Conservation (phyloP, 805 yeast genomes). For the Cyberlindnera saturnus region DNA sequence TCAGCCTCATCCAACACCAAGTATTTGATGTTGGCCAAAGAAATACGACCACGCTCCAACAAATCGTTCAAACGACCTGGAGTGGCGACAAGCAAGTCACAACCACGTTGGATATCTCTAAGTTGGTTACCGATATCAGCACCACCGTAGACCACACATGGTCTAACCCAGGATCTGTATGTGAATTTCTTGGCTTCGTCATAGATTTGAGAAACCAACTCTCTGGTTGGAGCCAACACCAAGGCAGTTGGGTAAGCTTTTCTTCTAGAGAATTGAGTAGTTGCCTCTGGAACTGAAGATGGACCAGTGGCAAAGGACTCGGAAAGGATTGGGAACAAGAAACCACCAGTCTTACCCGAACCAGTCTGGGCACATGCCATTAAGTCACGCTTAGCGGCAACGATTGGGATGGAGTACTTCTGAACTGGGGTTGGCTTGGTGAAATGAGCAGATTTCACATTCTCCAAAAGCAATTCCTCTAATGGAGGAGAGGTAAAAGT, state of each 20-base stretch:
- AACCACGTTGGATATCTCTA: constrained; percentile 84
- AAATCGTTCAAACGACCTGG: constrained; percentile 98
- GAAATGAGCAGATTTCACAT: constrained; percentile 84
- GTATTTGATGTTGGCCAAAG: constrained; percentile 84
- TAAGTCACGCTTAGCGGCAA: constrained; percentile 82
- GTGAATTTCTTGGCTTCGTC: constrained; percentile 95
- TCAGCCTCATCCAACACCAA: constrained; percentile 98
- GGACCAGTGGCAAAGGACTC: constrained; percentile 91
- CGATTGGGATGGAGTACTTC: constrained; percentile 89
- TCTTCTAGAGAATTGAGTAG: constrained; percentile 51
- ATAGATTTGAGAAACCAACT: constrained; percentile 91
- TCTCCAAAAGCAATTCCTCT: constrained; percentile 78
- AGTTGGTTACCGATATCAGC: constrained; percentile 87
- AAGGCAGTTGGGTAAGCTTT: constrained; percentile 93
- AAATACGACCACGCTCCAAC: constrained; percentile 90
- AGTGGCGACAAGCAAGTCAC: constrained; percentile 95
- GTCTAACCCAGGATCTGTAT: constrained; percentile 97
- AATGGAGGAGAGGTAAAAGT: constrained; percentile 89
- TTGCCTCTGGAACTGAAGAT: constrained; percentile 42
- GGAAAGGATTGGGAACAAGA: constrained; percentile 94
- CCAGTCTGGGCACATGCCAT: constrained; percentile 99
- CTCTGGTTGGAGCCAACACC: constrained; percentile 98
- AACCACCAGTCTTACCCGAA: constrained; percentile 99
- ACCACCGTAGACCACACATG: constrained; percentile 98
- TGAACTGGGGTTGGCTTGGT: constrained; percentile 95